Evolutionary conservation across 371 early-diverging fungal species (phyloP), one percentile per base, ranked within the genome.

Genomic region (Saksenaea oblongispora): DNA sequence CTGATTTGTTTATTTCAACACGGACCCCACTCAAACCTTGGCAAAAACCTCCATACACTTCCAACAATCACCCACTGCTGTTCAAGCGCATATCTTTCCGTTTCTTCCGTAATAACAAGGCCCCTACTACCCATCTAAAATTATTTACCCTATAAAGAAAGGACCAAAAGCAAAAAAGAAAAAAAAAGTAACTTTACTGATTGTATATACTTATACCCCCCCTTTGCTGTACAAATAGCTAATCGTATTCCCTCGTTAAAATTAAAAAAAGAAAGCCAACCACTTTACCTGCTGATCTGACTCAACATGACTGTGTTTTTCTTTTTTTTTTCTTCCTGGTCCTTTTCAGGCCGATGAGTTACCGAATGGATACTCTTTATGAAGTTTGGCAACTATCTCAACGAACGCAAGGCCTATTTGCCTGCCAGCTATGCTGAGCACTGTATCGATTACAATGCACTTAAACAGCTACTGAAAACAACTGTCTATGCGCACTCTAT

Each of bases 321-420:
- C 34, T 34, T 18, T 18, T 34, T 57, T 15, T 37, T 22, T 36
- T 57, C 9, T 57, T 9, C 18, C 26, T 57, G 34, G 18, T 22
- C 51, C 26, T 57, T 57, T 22, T 22, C 51, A 47, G 22, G 18
- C 42, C 51, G 51, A 47, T 22, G 51, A 22, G 34, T 35, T 57
- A 31, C 39, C 27, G 26, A 54, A 54, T 26, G 37, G 14, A 18
- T 37, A 3, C 22, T 22, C 22, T 47, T 17, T 47, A 92, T 92
- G 92, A 92, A 92, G 77, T 92, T 89, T 79, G 91, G 90, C 36
- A 84, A 83, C 54, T 90, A 88, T 67, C 79, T 89, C 41, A 70
- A 77, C 22, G 90, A 89, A 76, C 81, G 88, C 53, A 85, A 83
- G 63, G 67, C 62, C 17, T 79, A 82, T 56, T 75, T 91, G 17